A percentile compares a stretch with the other conserved stretches of the same genome.
These are phyloP conservation scores for Arabidopsis arenosa DNA, from an alignment of 345 rosid genomes.

Conservation along the genomic window DNA sequence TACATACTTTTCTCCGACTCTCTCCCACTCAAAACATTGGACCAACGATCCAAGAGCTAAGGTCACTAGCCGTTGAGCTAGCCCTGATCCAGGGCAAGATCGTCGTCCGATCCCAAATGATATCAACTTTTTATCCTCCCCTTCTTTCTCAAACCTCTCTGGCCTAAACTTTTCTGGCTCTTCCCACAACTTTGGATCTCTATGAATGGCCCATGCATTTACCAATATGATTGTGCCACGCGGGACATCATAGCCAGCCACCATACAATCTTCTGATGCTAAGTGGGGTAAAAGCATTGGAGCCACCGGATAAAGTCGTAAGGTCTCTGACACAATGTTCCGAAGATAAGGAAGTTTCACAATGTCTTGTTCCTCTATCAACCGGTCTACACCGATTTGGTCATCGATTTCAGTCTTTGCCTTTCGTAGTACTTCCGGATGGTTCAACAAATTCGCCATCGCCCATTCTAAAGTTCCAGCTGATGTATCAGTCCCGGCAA, in stretches of 20 bases:
- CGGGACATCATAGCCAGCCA: conserved; percentile 49
- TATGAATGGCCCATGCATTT: conserved; percentile 37
- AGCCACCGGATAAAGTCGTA: conserved; percentile 46
- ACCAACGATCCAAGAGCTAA: conserved; percentile 49
- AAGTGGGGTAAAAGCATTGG: conserved; percentile 50
- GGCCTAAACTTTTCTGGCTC: conserved; percentile 35
- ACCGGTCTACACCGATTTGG: conserved; percentile 36
- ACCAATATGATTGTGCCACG: conserved; percentile 46
- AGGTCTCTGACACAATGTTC: conserved; percentile 34
- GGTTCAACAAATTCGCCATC: conserved; percentile 38
- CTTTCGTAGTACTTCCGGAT: conserved; percentile 46
- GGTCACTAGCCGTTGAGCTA: conserved; percentile 49
- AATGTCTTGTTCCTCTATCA: conserved; percentile 49
- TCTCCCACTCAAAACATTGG: conserved; percentile 49
- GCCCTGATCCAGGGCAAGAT: conserved; percentile 48
- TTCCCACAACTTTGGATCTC: conserved; percentile 32
- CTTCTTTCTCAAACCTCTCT: conserved; percentile 35
- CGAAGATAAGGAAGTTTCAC: conserved; percentile 51
- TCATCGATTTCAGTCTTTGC: conserved; percentile 41
- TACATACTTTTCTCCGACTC: conserved; percentile 24
- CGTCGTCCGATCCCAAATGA: conserved; percentile 50
- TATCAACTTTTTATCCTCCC: conserved; percentile 38
- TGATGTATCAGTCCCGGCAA: conserved; percentile 49
- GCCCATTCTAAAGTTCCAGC: conserved; percentile 40
- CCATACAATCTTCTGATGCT: conserved; percentile 47